Evolutionary conservation across 1,284 basidiomycete genomes (phyloP).

Genomic region (Leccinum ponderosum): DNA sequence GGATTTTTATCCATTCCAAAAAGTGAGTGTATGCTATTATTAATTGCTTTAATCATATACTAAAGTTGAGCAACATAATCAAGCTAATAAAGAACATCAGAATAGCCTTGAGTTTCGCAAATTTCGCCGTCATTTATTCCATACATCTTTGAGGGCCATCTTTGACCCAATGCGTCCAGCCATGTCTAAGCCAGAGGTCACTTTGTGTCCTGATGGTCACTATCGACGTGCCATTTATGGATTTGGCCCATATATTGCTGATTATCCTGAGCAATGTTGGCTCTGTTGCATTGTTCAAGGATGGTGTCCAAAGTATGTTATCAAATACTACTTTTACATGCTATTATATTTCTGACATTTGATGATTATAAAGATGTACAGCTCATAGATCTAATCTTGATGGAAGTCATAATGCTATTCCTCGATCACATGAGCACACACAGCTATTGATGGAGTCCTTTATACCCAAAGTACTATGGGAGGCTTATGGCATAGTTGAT

Average conservation of each 20-base stretch:
- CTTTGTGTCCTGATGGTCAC: not conserved
- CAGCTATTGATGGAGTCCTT: not conserved
- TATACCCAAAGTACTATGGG: not conserved
- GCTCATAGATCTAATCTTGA: not conserved
- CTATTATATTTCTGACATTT: not conserved
- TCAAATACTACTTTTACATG: not conserved
- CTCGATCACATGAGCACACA: not conserved
- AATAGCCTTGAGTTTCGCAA: not conserved
- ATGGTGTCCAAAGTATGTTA: not conserved
- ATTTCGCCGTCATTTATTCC: not conserved
- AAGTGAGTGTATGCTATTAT: not conserved
- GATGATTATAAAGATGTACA: not conserved
- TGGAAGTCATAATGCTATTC: not conserved
- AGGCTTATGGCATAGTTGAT: not conserved
- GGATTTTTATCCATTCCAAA: not conserved
- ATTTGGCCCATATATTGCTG: not conserved
- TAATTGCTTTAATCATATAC: too few species aligned
- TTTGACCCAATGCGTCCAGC: not conserved
- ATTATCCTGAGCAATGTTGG: not conserved
- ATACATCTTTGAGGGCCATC: not conserved
- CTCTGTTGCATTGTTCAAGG: not conserved
- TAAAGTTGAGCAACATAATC: not conserved
- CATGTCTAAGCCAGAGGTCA: not conserved
- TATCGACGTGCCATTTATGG: not conserved
- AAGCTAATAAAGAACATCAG: not conserved